A percentile compares a stretch with the other conserved stretches of the same genome.
These are phyloP conservation scores for Aspergillus brunneoviolaceus DNA, from an alignment of 2,329 filamentous ascomycete species.

Conservation along the genomic window DNA sequence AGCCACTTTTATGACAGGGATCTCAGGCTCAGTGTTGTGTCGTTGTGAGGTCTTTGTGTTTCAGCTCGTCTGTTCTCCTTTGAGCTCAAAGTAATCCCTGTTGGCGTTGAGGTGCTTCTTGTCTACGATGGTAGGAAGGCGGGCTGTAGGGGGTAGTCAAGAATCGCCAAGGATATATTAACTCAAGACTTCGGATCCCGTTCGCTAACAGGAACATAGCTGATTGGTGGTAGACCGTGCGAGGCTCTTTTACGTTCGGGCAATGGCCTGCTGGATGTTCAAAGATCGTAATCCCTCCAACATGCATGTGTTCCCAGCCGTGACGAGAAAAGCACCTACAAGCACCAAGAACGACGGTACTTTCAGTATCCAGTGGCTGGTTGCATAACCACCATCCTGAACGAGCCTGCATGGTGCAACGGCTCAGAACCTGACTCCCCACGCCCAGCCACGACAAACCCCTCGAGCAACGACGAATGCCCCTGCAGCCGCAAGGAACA, in stretches of 20 bases:
- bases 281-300: no score
- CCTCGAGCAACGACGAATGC: conserved; percentile 2
- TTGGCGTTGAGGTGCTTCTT: neutral
- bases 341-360: neutral
- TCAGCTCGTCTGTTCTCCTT: neutral
- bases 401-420: neutral
- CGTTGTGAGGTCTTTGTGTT: neutral
- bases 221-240: neutral
- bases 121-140: neutral
- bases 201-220: neutral
- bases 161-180: neutral
- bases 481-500: conserved; percentile 1
- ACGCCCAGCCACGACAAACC: conserved; percentile 1
- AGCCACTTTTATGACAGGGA: neutral
- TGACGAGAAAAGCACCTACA: neutral
- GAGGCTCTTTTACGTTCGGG: neutral
- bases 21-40: neutral
- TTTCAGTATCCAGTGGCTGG: neutral
- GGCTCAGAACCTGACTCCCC: neutral
- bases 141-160: neutral
- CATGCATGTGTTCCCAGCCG: no score
- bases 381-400: neutral
- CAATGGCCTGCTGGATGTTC: no score
- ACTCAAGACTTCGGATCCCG: neutral
- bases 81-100: no score